Conservation (phyloP, 768 basidiomycete species). For the Mycena amicta region DNA sequence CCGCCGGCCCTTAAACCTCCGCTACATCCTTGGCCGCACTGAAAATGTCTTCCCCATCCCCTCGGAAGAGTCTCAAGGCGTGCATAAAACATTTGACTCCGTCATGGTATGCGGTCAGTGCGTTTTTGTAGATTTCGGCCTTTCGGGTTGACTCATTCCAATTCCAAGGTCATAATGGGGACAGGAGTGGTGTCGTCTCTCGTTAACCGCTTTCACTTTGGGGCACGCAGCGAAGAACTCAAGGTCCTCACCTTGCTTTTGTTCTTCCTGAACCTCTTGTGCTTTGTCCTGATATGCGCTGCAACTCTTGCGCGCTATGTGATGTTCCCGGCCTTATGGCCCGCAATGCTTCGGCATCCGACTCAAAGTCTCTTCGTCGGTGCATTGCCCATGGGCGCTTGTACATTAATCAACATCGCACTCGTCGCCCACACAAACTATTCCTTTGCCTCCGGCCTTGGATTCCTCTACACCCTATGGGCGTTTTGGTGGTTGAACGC, state of each 20-base stretch:
- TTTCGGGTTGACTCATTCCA: not conserved
- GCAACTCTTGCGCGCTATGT: slow-evolving; percentile 43
- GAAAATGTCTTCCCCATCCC: slow-evolving; percentile 11
- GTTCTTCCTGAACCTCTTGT: slow-evolving; percentile 44
- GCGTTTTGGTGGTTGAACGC: slow-evolving; percentile 68
- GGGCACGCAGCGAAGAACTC: slow-evolving; percentile 35
- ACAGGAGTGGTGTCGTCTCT: slow-evolving; percentile 53
- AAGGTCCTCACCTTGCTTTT: slow-evolving; percentile 46
- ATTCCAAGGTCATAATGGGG: slow-evolving; percentile 50
- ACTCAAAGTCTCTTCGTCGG: slow-evolving; percentile 51
- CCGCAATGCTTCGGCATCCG: slow-evolving; percentile 49
- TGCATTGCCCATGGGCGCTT: slow-evolving; percentile 51
- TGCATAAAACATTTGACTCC: slow-evolving; percentile 53
- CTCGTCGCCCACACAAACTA: slow-evolving; percentile 42
- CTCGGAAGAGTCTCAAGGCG: slow-evolving; percentile 34
- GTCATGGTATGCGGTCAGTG: slow-evolving; percentile 54
- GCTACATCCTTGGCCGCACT: no score
- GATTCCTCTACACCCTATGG: slow-evolving; percentile 56
- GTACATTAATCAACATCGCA: slow-evolving; percentile 52
- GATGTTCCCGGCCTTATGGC: slow-evolving; percentile 46
- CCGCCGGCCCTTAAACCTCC: no score
- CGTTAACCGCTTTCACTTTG: slow-evolving; percentile 53
- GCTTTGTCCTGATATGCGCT: slow-evolving; percentile 47
- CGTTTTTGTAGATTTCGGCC: not conserved
- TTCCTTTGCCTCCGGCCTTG: slow-evolving; percentile 45